Evolutionary conservation across 371 early-diverging fungal genomes (phyloP), one percentile per base, ranked within the genome.

Genomic region (Syncephalastrum sp.): DNA sequence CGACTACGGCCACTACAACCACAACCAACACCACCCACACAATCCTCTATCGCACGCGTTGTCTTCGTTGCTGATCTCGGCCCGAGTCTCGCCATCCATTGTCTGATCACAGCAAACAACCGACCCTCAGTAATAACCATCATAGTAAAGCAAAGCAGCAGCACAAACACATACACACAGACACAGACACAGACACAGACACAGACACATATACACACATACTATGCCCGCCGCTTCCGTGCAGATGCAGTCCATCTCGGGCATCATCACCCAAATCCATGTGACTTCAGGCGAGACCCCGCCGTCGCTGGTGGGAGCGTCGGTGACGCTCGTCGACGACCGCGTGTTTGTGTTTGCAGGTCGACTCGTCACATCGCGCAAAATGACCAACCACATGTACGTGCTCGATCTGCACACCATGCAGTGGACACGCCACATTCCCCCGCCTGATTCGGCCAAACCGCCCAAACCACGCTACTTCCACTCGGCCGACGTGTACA

Each of bases 281-380:
- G 72, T 79, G 60, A 90, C 90, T 21, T 82, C 82, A 6, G 92
- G 92, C 24, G 87, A 90, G 45, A 74, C 87, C 44, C 92, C 92
- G 12, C 90, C 91, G 14, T 86, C 91, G 3, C 72, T 90, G 24
- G 90, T 90, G 2, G 92, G 92, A 5, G 82, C 88, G 33, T 87
- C 91, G 0, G 78, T 86, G 29, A 87, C 91, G 17, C 81, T 87
- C 14, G 72, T 91, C 7, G 82, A 75, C 24, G 82, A 87, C 44
- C 69, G 74, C 23, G 60, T 90, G 3, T 89, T 87, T 59, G 83
- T 91, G 17, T 91, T 92, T 76, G 92, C 89, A 25, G 92, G 92
- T 17, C 84, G 89, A 13, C 67, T 89, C 16, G 79, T 85, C 25
- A 77, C 83, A 45, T 77, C 80, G 19, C 82, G 87, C 16, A 79